These are phyloP conservation scores for Bacidia rubella DNA, from an alignment of 495 filamentous ascomycete species.

Conservation along the genomic window DNA sequence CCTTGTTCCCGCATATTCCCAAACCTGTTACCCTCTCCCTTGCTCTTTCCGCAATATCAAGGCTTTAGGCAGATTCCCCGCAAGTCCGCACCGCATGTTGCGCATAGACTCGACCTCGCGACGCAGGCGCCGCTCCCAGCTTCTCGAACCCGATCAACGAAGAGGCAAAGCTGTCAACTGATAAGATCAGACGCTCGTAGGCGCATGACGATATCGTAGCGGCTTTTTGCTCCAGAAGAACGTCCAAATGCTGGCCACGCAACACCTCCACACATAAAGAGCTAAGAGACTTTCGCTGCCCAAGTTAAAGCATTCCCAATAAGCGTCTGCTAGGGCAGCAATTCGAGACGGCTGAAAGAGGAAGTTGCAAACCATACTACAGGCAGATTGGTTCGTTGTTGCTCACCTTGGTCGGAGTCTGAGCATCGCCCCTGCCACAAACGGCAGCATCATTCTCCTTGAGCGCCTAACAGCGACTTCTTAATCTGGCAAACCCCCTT, in stretches of 20 bases:
- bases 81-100: constrained; percentile 18
- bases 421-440: neutral
- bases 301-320: too few relatives aligned
- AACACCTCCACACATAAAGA: neutral
- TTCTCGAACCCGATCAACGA: constrained; percentile 1
- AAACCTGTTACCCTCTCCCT: too few relatives aligned
- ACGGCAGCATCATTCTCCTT: too few relatives aligned
- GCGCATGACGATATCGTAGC: neutral
- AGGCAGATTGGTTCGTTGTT: too few relatives aligned
- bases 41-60: neutral
- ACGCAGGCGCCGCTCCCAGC: constrained; percentile 19
- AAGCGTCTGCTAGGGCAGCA: too few relatives aligned
- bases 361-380: too few relatives aligned
- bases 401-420: too few relatives aligned
- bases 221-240: neutral
- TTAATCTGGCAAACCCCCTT: too few relatives aligned
- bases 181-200: neutral
- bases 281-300: neutral
- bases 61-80: neutral
- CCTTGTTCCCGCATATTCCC: too few relatives aligned
- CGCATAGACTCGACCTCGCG: constrained; percentile 17
- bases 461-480: too few relatives aligned
- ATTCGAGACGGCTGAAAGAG: too few relatives aligned
- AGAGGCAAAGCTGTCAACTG: neutral
- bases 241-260: neutral